Percentiles rank a stretch among this genome's conserved stretches.
Evolutionary conservation across 352 stramenopile species (phyloP).

Genomic region (Phytopythium sindhum): DNA sequence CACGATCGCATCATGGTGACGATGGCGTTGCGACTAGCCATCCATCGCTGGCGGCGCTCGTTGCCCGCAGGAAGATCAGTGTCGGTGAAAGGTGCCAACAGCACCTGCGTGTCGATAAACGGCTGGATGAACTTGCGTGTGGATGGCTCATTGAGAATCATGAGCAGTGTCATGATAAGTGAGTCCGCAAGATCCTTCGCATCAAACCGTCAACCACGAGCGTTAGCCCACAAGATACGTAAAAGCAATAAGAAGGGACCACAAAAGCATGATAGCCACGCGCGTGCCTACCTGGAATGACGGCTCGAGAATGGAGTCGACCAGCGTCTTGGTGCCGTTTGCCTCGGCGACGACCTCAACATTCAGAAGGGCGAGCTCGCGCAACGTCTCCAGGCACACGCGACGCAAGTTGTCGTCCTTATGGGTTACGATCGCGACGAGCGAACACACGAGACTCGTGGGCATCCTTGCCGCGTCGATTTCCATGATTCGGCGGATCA

Average conservation of each 20-base stretch:
- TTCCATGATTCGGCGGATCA: slow-evolving; percentile 81
- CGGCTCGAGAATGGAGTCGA: slow-evolving; percentile 86
- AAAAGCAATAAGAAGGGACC: neutral
- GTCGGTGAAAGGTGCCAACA: slow-evolving; percentile 87
- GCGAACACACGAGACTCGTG: slow-evolving; percentile 70
- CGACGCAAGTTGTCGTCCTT: slow-evolving; percentile 89
- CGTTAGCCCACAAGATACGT: neutral
- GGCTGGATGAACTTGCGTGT: slow-evolving; percentile 85
- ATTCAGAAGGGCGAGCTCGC: slow-evolving; percentile 77
- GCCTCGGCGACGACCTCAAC: slow-evolving; percentile 79
- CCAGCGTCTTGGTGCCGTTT: slow-evolving; percentile 79
- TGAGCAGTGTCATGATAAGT: slow-evolving; percentile 80
- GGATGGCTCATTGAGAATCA: slow-evolving; percentile 81
- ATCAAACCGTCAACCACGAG: neutral
- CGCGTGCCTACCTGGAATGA: slow-evolving; percentile 53
- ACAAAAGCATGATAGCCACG: neutral
- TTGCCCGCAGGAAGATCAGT: slow-evolving; percentile 82
- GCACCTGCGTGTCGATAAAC: slow-evolving; percentile 85
- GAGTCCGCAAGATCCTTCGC: slow-evolving; percentile 73
- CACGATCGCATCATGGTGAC: slow-evolving; percentile 90
- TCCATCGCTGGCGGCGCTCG: slow-evolving; percentile 84
- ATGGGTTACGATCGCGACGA: slow-evolving; percentile 82
- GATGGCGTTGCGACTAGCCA: slow-evolving; percentile 86
- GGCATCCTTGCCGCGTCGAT: slow-evolving; percentile 85
- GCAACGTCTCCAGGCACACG: slow-evolving; percentile 83